Evolutionary conservation across 768 basidiomycete species (phyloP).

Genomic region (Panus rudis): DNA sequence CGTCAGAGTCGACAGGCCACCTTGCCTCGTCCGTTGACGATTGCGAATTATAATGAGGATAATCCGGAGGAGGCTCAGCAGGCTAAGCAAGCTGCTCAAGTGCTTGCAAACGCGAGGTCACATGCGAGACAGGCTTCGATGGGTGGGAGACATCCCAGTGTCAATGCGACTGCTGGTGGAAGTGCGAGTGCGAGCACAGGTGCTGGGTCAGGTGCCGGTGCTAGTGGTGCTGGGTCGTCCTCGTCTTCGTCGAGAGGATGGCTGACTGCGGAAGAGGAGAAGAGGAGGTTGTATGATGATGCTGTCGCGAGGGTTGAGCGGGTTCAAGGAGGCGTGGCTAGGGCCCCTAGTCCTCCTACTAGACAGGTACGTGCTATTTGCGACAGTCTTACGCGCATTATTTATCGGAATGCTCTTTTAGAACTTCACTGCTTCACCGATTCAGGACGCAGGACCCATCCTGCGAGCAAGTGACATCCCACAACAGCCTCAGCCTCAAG

Average conservation of each 20-base stretch:
- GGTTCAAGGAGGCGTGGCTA: slow-evolving; percentile 28
- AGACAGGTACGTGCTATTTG: slow-evolving; percentile 11
- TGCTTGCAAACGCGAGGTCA: not conserved
- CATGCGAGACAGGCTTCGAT: slow-evolving; percentile 6
- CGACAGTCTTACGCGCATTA: not conserved
- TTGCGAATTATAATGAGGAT: slow-evolving; percentile 12
- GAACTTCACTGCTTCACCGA: not conserved
- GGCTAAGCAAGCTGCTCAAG: slow-evolving; percentile 5
- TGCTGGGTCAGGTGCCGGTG: not conserved
- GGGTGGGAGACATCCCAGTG: not conserved
- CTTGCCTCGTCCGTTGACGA: slow-evolving; percentile 4
- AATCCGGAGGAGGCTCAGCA: slow-evolving; percentile 12
- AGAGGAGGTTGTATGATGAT: slow-evolving; percentile 32
- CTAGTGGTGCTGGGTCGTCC: not conserved
- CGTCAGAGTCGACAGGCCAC: slow-evolving; percentile 3
- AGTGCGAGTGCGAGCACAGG: not conserved
- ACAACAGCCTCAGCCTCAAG: slow-evolving; percentile 1
- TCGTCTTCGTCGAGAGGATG: slow-evolving; percentile 6
- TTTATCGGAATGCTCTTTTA: not conserved
- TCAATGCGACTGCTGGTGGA: not conserved
- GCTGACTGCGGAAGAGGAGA: slow-evolving; percentile 39
- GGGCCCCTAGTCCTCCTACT: slow-evolving; percentile 18
- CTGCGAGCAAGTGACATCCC: slow-evolving; percentile 16
- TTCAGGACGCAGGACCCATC: not conserved
- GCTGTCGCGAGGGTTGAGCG: slow-evolving; percentile 33